Base-by-base conservation (phyloP, 1,139 yeast genomes). In the Sugiyamaella xylanicola region DNA sequence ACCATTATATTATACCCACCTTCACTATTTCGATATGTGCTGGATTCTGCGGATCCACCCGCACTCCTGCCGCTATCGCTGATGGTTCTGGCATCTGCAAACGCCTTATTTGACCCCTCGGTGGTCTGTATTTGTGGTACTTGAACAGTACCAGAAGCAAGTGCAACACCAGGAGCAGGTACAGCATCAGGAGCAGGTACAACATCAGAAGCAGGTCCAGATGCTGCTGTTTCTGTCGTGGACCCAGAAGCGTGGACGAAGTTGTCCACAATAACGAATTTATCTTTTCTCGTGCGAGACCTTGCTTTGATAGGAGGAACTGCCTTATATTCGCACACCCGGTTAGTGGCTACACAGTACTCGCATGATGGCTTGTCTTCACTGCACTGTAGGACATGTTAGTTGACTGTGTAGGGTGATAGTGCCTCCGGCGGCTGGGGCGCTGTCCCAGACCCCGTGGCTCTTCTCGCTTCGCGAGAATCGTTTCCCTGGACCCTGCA, bases 351-450 rank as follows among this genome's bases (percentile, higher is more conserved):
- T 13, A 42, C 32, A 19, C 52, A 48, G 35, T 53, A 53, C 36
- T 48, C 56, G 35, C 53, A 53, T 5, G 52, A 32, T 2, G 56
- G 53, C 42, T 53, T 53, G 21, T 39, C 56, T 37, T 48, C 52
- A 29, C 47, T 48, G 20, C 53, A 53, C 51, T 47, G 17, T 13
- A 27, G 15, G 11, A 22, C 20, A 2, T 15, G 35, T 15, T 39
- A 7, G 43, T 15, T 4, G 21, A 39, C 43, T 4, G n/a, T n/a
- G n/a, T n/a, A n/a, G n/a, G n/a, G n/a, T 5, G 29, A 5, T 9
- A 5, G 29, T 16, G 43, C 43, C 43, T 39, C 43, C 21, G 43
- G 43, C 43, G 43, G 43, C 43, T 9, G 43, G 43, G 43, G 25
- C 43, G 13, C 5, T 39, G 43, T 21, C 43, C 43, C 43, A 16